Base-by-base conservation (phyloP, 148 eudicot genomes). In the Fagopyrum homotropicum region DNA sequence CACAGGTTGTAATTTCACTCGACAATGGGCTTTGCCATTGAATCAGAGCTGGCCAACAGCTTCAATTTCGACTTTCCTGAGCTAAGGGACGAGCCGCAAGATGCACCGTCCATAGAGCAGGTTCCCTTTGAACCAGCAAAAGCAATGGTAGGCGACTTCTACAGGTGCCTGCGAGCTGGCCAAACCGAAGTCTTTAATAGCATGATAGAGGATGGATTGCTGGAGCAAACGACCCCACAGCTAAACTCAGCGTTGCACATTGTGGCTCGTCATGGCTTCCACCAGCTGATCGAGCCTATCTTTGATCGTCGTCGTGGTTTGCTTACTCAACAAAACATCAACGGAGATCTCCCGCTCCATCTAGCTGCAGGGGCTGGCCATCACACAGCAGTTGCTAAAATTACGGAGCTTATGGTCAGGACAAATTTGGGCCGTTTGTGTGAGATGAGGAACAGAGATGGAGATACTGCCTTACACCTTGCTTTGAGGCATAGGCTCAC, bases 391-490 rank as follows among this genome's bases (percentile, higher is more conserved):
- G 73, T 81, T 29, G 14, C 0, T 17, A 59, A 26, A 35, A 45
- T 80, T 19, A 2, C 22, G 30, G 64, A 17, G 35, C 22, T 59
- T 22, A 11, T 8, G 29, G 11, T 4, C 19, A 26, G 8, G 9
- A 1, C 61, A 26, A 17, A 29, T 72, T 9, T 7, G 70, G 45
- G 9, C 60, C 19, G 9, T 30, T 40, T 73, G 76, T 57, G 66
- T 73, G 64, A 14, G 61, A 8, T 26, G 46, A 47, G 48, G 64
- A 74, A 81, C 68, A 59, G 63, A 4, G 70, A 69, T 15, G 82
- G 80, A 6, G 77, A 78, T 57, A 79, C 80, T 14, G 68, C 82
- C 7, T 71, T 79, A 61, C 86, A 81, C 16, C 80, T 77, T 68
- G 75, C 74, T n/a, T 22, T 83, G 22, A 69, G 75, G 5, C 19